Percentiles rank a stretch among this genome's conserved stretches.
These are phyloP conservation scores for Sclerotinia glacialis DNA, from an alignment of 2,329 filamentous ascomycete genomes.

Conservation along the genomic window DNA sequence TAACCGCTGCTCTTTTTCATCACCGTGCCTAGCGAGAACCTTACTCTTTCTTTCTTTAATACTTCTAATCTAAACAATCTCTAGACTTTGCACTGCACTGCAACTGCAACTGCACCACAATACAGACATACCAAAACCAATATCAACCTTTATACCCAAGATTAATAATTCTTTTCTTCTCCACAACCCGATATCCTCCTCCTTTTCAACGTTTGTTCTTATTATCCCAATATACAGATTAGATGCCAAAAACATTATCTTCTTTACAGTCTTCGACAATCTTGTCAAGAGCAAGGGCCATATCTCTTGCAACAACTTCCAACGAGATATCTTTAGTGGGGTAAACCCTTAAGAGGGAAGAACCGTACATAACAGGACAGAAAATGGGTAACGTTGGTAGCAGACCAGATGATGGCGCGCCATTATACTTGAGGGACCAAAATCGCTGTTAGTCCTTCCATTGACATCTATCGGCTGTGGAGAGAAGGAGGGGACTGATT, in stretches of 20 bases:
- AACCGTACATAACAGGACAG: slow-evolving; percentile 19
- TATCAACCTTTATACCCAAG: slow-evolving; percentile 9
- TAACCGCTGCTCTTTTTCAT: neutral
- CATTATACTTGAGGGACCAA: slow-evolving; percentile 86
- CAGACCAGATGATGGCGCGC: slow-evolving; percentile 76
- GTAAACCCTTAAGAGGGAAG: slow-evolving; percentile 26
- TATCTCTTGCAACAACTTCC: slow-evolving; percentile 20
- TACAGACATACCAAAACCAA: neutral
- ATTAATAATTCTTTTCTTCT: neutral
- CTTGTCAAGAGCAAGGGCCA: slow-evolving; percentile 26
- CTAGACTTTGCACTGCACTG: neutral
- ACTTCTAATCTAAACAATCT: slow-evolving; percentile 3
- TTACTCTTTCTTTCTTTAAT: slow-evolving; percentile 7
- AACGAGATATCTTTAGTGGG: slow-evolving; percentile 34
- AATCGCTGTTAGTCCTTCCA: slow-evolving; percentile 68
- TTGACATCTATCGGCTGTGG: slow-evolving; percentile 7
- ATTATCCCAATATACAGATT: slow-evolving; percentile 28
- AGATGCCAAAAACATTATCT: slow-evolving; percentile 35
- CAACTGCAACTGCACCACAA: no score
- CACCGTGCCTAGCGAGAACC: slow-evolving; percentile 21
- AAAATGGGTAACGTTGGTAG: slow-evolving; percentile 92
- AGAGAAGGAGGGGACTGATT: slow-evolving; percentile 22
- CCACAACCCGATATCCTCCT: slow-evolving; percentile 7
- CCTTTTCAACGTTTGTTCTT: slow-evolving; percentile 30
- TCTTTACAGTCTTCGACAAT: slow-evolving; percentile 32